A percentile compares a stretch with the other conserved stretches of the same genome.
phyloP scores from a whole-genome alignment of 352 stramenopile genomes.

The Phytopythium vexans region DNA sequence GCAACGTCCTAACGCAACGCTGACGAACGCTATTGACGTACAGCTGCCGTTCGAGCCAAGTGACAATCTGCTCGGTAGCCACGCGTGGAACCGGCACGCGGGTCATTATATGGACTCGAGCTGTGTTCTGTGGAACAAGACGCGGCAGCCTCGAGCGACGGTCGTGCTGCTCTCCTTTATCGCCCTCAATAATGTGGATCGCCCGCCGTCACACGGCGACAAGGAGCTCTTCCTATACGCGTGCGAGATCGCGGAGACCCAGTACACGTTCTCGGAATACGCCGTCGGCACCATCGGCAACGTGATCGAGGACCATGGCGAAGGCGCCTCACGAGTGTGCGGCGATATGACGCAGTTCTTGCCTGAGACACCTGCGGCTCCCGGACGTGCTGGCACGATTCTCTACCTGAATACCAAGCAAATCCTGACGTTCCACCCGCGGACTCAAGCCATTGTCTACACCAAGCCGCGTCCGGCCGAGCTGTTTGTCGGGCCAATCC shows the following conservation, averaged over 20 bases:
- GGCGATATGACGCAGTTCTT: constrained; percentile 59
- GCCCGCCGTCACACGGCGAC: constrained; percentile 55
- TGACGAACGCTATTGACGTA: constrained; percentile 18
- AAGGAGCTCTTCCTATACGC: constrained; percentile 79
- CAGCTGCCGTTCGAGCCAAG: constrained; percentile 43
- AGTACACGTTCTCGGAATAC: constrained; percentile 68
- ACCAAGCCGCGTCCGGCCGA: constrained; percentile 37
- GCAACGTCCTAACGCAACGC: constrained; percentile 18
- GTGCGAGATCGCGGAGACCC: constrained; percentile 59
- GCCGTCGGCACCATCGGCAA: constrained; percentile 48
- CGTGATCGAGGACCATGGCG: constrained; percentile 30
- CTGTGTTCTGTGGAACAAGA: constrained; percentile 71
- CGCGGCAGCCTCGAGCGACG: constrained; percentile 52
- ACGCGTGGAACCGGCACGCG: constrained; percentile 60
- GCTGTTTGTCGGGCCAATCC: constrained; percentile 38
- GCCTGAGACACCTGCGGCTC: constrained; percentile 21
- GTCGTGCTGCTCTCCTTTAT: constrained; percentile 58
- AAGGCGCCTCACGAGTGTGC: constrained; percentile 38
- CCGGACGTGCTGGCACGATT: constrained; percentile 11
- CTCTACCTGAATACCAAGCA: constrained; percentile 71
- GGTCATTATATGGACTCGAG: constrained; percentile 77
- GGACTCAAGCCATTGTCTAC: constrained; percentile 44
- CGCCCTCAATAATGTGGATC: constrained; percentile 24
- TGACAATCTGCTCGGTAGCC: constrained; percentile 44
- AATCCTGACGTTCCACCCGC: constrained; percentile 36